phyloP scores from a whole-genome alignment of 495 filamentous ascomycete genomes.

The Hypoxylon subgilvum region DNA sequence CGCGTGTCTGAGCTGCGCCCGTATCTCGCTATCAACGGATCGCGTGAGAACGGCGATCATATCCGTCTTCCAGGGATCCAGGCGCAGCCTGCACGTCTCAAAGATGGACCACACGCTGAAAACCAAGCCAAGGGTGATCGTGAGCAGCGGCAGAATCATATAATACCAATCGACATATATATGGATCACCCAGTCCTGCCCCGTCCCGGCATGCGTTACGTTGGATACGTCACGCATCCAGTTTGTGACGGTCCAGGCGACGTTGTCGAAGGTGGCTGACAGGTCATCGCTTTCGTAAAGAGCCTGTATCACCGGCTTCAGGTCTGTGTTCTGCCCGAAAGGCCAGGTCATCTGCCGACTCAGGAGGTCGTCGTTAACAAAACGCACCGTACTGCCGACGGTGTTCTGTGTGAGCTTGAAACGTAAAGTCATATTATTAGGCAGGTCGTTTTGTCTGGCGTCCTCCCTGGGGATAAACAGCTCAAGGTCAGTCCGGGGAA shows the following conservation, averaged over 20 bases:
- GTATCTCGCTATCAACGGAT: constrained; percentile 25
- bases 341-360: constrained; percentile 12
- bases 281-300: constrained; percentile 19
- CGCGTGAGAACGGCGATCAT: constrained; percentile 27
- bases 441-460: background rate
- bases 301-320: background rate
- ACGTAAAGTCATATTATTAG: background rate
- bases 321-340: background rate
- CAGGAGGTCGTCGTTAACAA: constrained; percentile 19
- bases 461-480: constrained; percentile 12
- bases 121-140: constrained; percentile 3
- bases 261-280: constrained; percentile 15
- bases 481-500: constrained; percentile 5
- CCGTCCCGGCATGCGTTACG: background rate
- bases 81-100: constrained; percentile 13
- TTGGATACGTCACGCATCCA: constrained; percentile 25
- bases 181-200: constrained; percentile 21
- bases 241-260: constrained; percentile 12
- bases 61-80: constrained; percentile 29
- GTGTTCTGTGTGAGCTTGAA: constrained; percentile 12
- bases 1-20: constrained; percentile 23
- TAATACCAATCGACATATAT: constrained; percentile 29
- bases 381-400: constrained; percentile 11
- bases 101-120: constrained; percentile 16
- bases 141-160: constrained; percentile 17